phyloP scores from a whole-genome alignment of 2,329 filamentous ascomycete species.

The Alternaria gaisen region DNA sequence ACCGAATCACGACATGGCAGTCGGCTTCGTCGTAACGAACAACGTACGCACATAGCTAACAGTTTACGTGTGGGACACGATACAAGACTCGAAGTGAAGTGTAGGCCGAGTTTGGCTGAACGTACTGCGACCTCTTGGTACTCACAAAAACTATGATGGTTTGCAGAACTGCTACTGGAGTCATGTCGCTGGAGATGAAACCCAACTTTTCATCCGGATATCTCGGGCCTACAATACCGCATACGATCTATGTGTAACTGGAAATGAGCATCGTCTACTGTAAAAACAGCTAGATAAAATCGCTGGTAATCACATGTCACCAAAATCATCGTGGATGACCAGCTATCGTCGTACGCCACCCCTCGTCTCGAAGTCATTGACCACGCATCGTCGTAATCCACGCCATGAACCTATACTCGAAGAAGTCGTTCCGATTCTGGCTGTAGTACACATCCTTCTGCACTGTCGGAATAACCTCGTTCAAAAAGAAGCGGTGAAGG shows the following conservation, averaged over 20 bases:
- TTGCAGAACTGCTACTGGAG: neutral
- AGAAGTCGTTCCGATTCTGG: neutral
- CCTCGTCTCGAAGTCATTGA: neutral
- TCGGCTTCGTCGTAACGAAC: neutral
- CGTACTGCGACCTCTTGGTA: neutral
- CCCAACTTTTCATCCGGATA: neutral
- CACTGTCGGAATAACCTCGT: neutral
- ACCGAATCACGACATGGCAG: neutral
- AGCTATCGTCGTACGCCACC: neutral
- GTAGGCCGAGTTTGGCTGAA: neutral
- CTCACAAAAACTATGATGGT: neutral
- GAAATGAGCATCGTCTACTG: neutral
- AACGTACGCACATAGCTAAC: neutral
- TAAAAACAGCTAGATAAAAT: neutral
- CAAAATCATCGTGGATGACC: neutral
- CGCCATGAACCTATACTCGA: neutral
- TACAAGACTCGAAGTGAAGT: neutral
- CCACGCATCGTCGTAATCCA: neutral
- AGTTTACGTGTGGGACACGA: neutral
- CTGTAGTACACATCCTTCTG: neutral
- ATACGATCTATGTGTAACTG: neutral
- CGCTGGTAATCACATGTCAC: neutral
- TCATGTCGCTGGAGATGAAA: neutral
- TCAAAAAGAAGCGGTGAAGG: neutral
- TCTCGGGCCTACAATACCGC: neutral